Evolutionary conservation across 2,329 filamentous ascomycete species (phyloP).

Genomic region (Lasiodiplodia gonubiensis): DNA sequence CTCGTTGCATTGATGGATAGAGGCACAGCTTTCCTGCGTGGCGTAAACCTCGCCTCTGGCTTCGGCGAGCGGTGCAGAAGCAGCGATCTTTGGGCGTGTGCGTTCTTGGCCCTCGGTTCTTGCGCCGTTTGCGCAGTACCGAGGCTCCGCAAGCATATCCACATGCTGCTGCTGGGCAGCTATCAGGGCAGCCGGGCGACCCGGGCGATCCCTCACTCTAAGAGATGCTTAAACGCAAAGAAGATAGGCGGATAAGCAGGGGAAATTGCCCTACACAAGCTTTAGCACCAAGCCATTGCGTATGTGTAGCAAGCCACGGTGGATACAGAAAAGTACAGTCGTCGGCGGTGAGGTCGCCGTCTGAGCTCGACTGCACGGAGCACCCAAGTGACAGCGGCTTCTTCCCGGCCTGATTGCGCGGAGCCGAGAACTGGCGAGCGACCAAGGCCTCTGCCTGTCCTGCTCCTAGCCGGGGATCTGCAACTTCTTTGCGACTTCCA

Average conservation of each 20-base stretch:
- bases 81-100: neutral
- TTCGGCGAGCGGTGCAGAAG: neutral
- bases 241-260: neutral
- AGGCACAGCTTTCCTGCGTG: neutral
- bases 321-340: neutral
- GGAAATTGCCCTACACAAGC: neutral
- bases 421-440: neutral
- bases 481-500: neutral
- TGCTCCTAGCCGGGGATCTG: neutral
- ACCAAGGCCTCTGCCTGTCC: neutral
- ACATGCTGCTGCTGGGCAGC: neutral
- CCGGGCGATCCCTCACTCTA: neutral
- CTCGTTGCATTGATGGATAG: neutral
- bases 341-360: constrained; percentile 1
- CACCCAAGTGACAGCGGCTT: neutral
- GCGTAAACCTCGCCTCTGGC: neutral
- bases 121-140: neutral
- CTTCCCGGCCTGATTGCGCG: neutral
- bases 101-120: neutral
- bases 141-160: neutral
- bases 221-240: neutral
- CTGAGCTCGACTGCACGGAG: neutral
- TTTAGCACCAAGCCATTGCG: neutral
- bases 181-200: neutral
- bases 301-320: neutral